Evolutionary conservation across 23 red algal species (phyloP).

Genomic region (Gracilaria domingensis): DNA sequence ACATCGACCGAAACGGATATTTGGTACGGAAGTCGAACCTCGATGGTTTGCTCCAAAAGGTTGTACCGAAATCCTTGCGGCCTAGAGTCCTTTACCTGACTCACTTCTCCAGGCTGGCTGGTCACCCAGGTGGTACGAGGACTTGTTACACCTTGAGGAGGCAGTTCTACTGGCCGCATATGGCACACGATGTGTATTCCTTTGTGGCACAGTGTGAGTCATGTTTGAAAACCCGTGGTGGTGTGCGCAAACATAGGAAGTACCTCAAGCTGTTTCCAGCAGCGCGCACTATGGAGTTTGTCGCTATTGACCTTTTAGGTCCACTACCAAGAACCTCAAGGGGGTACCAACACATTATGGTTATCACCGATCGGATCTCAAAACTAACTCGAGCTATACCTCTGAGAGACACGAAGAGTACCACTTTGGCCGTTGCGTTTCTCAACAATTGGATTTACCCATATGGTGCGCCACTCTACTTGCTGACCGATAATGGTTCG

Average conservation of each 20-base stretch:
- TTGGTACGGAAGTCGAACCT: neutral
- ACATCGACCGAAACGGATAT: constrained; percentile 8
- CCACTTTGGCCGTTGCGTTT: constrained; percentile 1
- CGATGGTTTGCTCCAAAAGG: constrained; percentile 31
- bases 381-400: constrained; percentile 29
- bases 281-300: constrained; percentile 25
- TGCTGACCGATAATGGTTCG: constrained; percentile 45
- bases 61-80: constrained; percentile 15
- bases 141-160: constrained; percentile 45
- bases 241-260: constrained; percentile 18
- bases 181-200: constrained; percentile 32
- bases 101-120: neutral
- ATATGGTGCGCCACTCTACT: constrained; percentile 24
- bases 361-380: constrained; percentile 51
- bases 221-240: constrained; percentile 11
- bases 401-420: constrained; percentile 20
- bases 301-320: constrained; percentile 47
- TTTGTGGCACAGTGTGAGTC: neutral
- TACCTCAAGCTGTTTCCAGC: constrained; percentile 48
- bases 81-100: constrained; percentile 18
- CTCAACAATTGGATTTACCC: constrained; percentile 31
- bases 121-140: constrained; percentile 39
- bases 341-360: constrained; percentile 26
- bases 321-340: constrained; percentile 21
- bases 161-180: constrained; percentile 57